A percentile compares a stretch with the other conserved stretches of the same genome.
Conservation (phyloP, 352 stramenopile species). For the Nothophytophthora sp. region DNA sequence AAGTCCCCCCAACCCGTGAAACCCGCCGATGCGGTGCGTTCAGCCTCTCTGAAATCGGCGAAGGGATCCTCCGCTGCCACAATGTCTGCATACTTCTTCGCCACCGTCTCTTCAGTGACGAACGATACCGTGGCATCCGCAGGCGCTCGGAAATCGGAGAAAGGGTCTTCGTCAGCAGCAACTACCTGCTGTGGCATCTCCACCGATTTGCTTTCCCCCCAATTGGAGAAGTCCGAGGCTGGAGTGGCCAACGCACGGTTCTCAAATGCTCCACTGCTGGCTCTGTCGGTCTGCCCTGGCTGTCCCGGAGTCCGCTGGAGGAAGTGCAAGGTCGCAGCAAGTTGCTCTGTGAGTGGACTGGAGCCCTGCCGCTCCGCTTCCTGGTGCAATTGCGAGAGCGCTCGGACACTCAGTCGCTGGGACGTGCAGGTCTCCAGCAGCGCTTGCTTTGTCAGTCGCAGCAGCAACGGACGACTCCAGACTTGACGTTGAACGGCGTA, state of each 20-base stretch:
- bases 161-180: slow-evolving; percentile 13
- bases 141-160: slow-evolving; percentile 16
- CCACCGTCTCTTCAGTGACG: too few relatives aligned
- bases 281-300: background rate
- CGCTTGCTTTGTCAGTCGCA: slow-evolving; percentile 59
- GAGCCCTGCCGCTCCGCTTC: slow-evolving; percentile 32
- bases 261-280: background rate
- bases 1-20: too few relatives aligned
- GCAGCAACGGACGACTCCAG: slow-evolving; percentile 41
- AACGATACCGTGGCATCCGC: background rate
- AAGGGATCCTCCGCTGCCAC: too few relatives aligned
- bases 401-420: slow-evolving; percentile 41
- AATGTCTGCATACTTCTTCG: too few relatives aligned
- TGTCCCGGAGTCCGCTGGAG: slow-evolving; percentile 14
- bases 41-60: too few relatives aligned
- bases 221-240: background rate
- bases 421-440: slow-evolving; percentile 53
- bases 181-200: background rate
- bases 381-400: slow-evolving; percentile 34
- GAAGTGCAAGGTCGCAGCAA: slow-evolving; percentile 38
- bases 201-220: background rate
- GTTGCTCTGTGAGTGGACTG: slow-evolving; percentile 29
- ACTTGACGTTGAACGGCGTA: slow-evolving; percentile 27
- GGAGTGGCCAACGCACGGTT: slow-evolving; percentile 5
- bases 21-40: too few relatives aligned